Percentiles rank a stretch among this genome's conserved stretches.
Conservation (phyloP, 371 early-diverging fungal species). For the Fennellomyces sp. region DNA sequence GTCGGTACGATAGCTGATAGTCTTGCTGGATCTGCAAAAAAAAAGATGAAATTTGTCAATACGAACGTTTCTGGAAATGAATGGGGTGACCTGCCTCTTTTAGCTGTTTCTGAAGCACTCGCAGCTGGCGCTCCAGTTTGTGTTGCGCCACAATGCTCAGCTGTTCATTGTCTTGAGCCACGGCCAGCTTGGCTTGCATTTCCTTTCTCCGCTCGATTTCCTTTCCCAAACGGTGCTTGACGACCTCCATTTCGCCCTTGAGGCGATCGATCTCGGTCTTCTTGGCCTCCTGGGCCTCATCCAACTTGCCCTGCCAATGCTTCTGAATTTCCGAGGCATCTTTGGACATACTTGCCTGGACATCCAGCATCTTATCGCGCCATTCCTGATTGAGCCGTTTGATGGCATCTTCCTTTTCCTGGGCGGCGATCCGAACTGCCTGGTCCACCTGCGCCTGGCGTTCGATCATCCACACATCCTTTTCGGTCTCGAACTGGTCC, state of each 20-base stretch:
- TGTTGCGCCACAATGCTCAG: background rate
- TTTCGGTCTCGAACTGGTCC: slow-evolving; percentile 23
- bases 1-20: slow-evolving; percentile 6
- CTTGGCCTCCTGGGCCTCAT: slow-evolving; percentile 15
- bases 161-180: slow-evolving; percentile 3
- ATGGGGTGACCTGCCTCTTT: background rate
- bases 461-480: slow-evolving; percentile 29
- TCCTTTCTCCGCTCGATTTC: slow-evolving; percentile 35
- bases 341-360: slow-evolving; percentile 36
- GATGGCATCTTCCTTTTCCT: slow-evolving; percentile 9
- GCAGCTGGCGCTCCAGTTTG: background rate
- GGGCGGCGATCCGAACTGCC: background rate
- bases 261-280: slow-evolving; percentile 14
- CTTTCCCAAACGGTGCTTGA: slow-evolving; percentile 36
- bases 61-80: background rate
- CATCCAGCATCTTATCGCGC: slow-evolving; percentile 34
- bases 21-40: slow-evolving; percentile 8
- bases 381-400: slow-evolving; percentile 17
- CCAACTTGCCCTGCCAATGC: slow-evolving; percentile 36
- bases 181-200: slow-evolving; percentile 13
- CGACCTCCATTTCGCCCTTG: slow-evolving; percentile 36
- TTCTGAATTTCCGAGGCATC: slow-evolving; percentile 34
- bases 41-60: background rate
- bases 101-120: background rate
- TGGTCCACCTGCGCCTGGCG: slow-evolving; percentile 23